Base-by-base conservation (phyloP, 345 rosid species). In the Gossypium herbaceum region DNA sequence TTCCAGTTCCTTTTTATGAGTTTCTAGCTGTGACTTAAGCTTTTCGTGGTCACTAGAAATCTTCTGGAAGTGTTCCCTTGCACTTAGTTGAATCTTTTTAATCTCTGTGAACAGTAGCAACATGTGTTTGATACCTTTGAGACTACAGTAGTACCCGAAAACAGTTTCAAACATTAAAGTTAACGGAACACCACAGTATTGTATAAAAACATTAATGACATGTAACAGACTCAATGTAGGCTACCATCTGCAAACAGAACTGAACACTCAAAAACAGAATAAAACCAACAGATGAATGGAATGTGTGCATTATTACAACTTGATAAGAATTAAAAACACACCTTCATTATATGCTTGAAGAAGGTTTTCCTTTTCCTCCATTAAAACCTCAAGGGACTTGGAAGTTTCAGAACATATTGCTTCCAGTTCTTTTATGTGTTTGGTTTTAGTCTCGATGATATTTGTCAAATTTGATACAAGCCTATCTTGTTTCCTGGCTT, bases 41-140 rank as follows among this genome's bases (percentile, higher is more conserved):
- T 90, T 93, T 86, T 93, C 97, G 78, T 90, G 97, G 76, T 93
- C 98, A 77, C 73, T 88, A 78, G 84, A 86, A 64, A 93, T 91
- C 79, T 85, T 90, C 79, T 78, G 89, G 69, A 84, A 93, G 80
- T 95, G 98, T 57, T 90, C 97, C 57, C 81, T 80, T 17, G 98
- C 89, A 62, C 85, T 86, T 47, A 82, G 76, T 81, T 93, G 97
- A 72, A 93, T 90, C 68, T 90, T 91, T 73, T 79, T 88, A 63
- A 92, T 86, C 82, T 95, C 98, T 95, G 86, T 62, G 73, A 76
- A 74, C 29, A 62, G 66, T 75, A 72, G 84, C n/a, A 71, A 13
- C 72, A 47, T 43, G 61, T 71, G 62, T 71, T 56, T 16, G 27
- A 60, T 7, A 67, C 34, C 56, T 68, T 68, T 13, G 56, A 48